Percentiles rank a stretch among this genome's conserved stretches.
phyloP scores from a whole-genome alignment of 192 early-diverging fungal genomes.

The Phycomyces nitens region DNA sequence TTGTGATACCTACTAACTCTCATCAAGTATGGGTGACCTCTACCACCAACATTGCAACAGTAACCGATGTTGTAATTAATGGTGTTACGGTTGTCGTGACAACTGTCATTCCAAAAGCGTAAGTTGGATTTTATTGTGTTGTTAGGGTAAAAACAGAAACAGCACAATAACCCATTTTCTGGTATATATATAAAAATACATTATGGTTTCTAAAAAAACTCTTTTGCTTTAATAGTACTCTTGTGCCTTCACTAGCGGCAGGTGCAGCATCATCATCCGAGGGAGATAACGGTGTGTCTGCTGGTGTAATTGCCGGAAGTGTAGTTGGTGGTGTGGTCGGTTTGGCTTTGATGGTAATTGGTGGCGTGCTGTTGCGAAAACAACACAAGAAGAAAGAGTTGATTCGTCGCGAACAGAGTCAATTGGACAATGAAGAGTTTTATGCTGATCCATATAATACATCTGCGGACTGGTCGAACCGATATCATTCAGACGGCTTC shows the following conservation, averaged over 20 bases:
- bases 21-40: constrained; percentile 2
- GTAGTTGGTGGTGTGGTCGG: constrained; percentile 6
- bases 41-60: constrained; percentile 5
- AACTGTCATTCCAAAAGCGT: constrained; percentile 14
- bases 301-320: constrained; percentile 7
- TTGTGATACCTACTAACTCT: not conserved
- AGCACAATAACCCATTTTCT: not conserved
- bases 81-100: constrained; percentile 9
- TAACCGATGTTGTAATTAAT: constrained; percentile 12
- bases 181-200: not conserved
- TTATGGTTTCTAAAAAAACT: constrained; percentile 3
- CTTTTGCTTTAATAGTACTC: not conserved
- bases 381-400: not conserved
- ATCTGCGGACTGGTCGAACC: constrained; percentile 1
- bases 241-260: constrained; percentile 9
- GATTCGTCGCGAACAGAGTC: constrained; percentile 3
- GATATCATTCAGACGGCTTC: not conserved
- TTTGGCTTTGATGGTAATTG: not conserved
- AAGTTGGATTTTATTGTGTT: constrained; percentile 2
- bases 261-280: not conserved
- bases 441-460: constrained; percentile 15
- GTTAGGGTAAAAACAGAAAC: not conserved
- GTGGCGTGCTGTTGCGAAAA: not conserved
- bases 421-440: constrained; percentile 14
- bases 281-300: not conserved